Percentiles rank a stretch among this genome's conserved stretches.
These are phyloP conservation scores for Hygrophoropsis aurantiaca DNA, from an alignment of 768 basidiomycete species.

Conservation along the genomic window DNA sequence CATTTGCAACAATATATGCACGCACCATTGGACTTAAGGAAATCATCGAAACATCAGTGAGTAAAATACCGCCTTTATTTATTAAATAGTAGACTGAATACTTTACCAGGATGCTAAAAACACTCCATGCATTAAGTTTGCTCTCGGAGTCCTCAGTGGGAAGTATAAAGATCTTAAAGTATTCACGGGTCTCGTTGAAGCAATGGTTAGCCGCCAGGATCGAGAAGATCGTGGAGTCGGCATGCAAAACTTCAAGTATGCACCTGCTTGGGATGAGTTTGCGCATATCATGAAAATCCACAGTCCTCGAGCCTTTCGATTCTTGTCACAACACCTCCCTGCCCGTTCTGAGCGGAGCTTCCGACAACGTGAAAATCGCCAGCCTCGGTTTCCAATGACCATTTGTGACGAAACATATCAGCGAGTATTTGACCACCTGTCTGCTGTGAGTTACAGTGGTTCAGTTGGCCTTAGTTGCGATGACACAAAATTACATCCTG, in stretches of 20 bases:
- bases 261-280: constrained; percentile 31
- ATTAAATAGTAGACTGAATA: not conserved
- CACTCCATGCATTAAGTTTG: constrained; percentile 12
- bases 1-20: constrained; percentile 12
- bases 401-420: constrained; percentile 21
- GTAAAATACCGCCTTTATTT: not conserved
- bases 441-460: constrained; percentile 16
- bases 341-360: constrained; percentile 15
- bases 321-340: constrained; percentile 19
- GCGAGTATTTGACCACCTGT: constrained; percentile 15
- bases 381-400: constrained; percentile 20
- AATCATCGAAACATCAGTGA: constrained; percentile 12
- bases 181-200: constrained; percentile 29
- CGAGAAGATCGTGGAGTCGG: constrained; percentile 27
- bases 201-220: constrained; percentile 24
- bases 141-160: constrained; percentile 19
- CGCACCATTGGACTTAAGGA: constrained; percentile 11
- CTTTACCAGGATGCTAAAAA: constrained; percentile 2
- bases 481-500: constrained; percentile 34
- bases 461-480: constrained; percentile 32
- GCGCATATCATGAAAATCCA: constrained; percentile 22
- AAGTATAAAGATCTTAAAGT: constrained; percentile 23
- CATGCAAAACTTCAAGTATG: constrained; percentile 35
- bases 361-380: constrained; percentile 10
- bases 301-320: constrained; percentile 26